Conservation (phyloP, 2,329 filamentous ascomycete genomes). For the Cadophora malorum region DNA sequence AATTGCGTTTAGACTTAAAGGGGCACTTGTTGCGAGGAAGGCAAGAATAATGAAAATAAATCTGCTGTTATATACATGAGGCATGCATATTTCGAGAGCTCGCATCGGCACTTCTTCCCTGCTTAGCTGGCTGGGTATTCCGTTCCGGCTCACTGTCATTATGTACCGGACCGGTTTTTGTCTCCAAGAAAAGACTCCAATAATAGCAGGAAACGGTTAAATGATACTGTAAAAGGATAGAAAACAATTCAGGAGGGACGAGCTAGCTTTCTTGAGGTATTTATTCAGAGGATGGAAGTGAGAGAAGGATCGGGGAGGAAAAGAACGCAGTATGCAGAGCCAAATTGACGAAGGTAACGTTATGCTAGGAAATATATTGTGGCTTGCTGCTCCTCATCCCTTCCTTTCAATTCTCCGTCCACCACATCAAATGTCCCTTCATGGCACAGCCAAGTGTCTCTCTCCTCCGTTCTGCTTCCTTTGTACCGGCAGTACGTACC, state of each 20-base stretch:
- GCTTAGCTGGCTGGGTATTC: neutral
- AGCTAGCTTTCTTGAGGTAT: neutral
- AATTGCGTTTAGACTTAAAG: neutral
- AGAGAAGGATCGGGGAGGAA: neutral
- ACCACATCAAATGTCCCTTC: neutral
- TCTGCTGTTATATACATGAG: slow-evolving; percentile 18
- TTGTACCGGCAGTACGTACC: neutral
- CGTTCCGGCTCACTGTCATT: neutral
- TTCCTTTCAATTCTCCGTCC: neutral
- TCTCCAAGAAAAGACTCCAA: too few species aligned
- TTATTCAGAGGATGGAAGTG: neutral
- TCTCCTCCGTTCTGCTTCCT: neutral
- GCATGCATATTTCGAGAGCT: neutral
- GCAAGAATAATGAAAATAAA: neutral
- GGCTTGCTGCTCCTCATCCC: slow-evolving; percentile 11
- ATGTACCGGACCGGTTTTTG: too few species aligned
- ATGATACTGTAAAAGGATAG: neutral
- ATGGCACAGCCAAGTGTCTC: neutral
- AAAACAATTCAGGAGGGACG: neutral
- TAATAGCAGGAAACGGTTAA: neutral
- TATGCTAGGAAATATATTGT: slow-evolving; percentile 17
- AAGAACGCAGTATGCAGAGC: neutral
- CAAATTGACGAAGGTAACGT: neutral
- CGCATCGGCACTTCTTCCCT: slow-evolving; percentile 14
- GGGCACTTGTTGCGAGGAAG: neutral